Base-by-base conservation (phyloP, 2,329 filamentous ascomycete species). In the Huntiella omanensis region DNA sequence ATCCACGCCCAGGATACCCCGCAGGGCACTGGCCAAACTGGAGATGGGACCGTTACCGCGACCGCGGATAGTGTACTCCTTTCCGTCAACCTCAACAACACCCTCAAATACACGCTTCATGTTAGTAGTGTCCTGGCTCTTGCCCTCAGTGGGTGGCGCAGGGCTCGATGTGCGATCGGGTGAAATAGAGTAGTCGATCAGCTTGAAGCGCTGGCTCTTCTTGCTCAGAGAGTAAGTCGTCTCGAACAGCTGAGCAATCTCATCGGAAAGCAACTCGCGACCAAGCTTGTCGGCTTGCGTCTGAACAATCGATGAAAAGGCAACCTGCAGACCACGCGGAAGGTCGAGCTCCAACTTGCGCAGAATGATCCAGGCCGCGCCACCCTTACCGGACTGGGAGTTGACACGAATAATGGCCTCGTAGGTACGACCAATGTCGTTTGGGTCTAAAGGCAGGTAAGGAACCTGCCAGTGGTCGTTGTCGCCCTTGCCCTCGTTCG, bases 371-470 rank as follows among this genome's bases (percentile, higher is more conserved):
- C 84, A 96, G 43, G 88, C 87, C 50, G 84, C 80, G 55, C 91
- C 91, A 51, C 88, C 88, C 67, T 98, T 96, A 53, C 88, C 88
- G 55, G 77, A 84, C 61, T 96, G 88, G 13, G 84, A 93, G 69
- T 96, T 98, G 72, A 96, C 88, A 50, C 88, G 83, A 59, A 96
- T 96, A 58, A 96, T 82, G 49, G 88, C 88, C 64, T 96, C 87
- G 72, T 96, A 96, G n/a, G 80, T 95, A 49, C 88, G 78, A 43
- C 88, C 88, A 53, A 96, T 94, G 57, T 96, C 88, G 57, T 82
- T 72, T 4, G 88, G 88, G 57, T 96, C 88, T 55, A 96, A 73
- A 10, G 88, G 88, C 42, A 96, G 78, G 59, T 96, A 96, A 0
- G 88, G 88, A 35, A 95, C 71, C 54, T 83, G 67, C 88, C 88